Evolutionary conservation across 179 eudicot genomes (phyloP).

Genomic region (Camellia oleifera): DNA sequence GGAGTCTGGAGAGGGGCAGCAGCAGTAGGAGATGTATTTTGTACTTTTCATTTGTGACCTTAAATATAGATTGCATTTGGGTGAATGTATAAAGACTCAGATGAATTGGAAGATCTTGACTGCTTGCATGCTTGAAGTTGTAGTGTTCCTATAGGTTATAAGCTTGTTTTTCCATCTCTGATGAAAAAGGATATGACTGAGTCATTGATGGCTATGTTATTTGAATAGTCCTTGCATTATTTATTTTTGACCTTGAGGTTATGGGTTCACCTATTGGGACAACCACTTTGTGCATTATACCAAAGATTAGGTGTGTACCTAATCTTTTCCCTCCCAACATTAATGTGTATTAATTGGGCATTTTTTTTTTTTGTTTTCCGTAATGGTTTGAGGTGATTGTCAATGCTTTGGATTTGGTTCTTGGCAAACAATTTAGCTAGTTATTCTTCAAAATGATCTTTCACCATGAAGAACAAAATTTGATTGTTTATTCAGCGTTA

Average conservation of each 20-base stretch:
- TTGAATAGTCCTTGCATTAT: not conserved
- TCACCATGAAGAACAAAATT: too few species aligned
- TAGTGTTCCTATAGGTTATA: slow-evolving; percentile 1
- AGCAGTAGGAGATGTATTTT: slow-evolving; percentile 17
- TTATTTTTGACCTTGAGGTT: not conserved
- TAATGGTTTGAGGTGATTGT: not conserved
- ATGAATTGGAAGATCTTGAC: slow-evolving; percentile 16
- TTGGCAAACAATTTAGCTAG: not conserved
- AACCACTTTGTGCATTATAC: too few species aligned
- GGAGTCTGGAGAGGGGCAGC: slow-evolving; percentile 14
- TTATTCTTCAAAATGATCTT: too few species aligned
- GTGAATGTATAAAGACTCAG: slow-evolving; percentile 27
- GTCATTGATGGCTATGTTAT: not conserved
- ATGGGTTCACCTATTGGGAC: not conserved
- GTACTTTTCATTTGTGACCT: slow-evolving; percentile 9
- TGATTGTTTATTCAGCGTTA: too few species aligned
- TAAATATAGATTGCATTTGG: slow-evolving; percentile 17
- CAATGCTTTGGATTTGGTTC: not conserved
- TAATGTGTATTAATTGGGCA: too few species aligned
- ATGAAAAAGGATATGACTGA: not conserved
- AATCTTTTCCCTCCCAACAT: too few species aligned
- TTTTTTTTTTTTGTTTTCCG: too few species aligned
- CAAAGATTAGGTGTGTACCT: too few species aligned
- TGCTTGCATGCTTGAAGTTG: slow-evolving; percentile 9
- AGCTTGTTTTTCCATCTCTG: not conserved